A percentile compares a stretch with the other conserved stretches of the same genome.
Conservation (phyloP, 371 early-diverging fungal genomes). For the Syncephalastrum contaminatum region DNA sequence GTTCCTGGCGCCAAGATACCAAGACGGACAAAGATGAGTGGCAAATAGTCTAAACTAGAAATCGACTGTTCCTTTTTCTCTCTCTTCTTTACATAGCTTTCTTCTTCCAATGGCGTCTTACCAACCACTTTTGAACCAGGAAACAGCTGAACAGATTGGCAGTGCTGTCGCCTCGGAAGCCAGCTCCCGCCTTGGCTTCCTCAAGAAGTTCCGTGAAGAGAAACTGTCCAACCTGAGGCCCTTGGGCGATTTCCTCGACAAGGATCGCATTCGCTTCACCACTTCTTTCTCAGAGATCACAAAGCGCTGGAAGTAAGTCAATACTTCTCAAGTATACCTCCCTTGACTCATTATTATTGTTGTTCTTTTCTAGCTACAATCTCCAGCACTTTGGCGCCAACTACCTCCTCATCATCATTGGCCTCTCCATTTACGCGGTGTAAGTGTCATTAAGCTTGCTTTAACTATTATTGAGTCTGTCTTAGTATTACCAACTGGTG, state of each 20-base stretch:
- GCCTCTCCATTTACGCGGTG: slow-evolving; percentile 61
- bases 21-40: too few species aligned
- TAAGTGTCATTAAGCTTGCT: slow-evolving; percentile 31
- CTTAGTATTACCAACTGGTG: slow-evolving; percentile 56
- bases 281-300: slow-evolving; percentile 43
- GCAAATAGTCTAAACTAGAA: too few species aligned
- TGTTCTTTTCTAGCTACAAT: slow-evolving; percentile 49
- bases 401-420: slow-evolving; percentile 59
- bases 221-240: slow-evolving; percentile 53
- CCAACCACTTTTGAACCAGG: background rate
- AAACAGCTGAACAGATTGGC: slow-evolving; percentile 23
- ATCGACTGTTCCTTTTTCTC: too few species aligned
- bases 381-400: slow-evolving; percentile 65
- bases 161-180: slow-evolving; percentile 32
- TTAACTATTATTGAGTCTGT: background rate
- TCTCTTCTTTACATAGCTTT: too few species aligned
- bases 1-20: too few species aligned
- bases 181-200: slow-evolving; percentile 40
- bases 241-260: slow-evolving; percentile 63
- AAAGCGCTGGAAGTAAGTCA: slow-evolving; percentile 53
- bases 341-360: background rate
- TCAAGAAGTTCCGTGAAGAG: slow-evolving; percentile 37
- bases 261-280: slow-evolving; percentile 56
- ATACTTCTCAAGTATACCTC: background rate
- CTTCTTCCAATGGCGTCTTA: too few species aligned